phyloP scores from a whole-genome alignment of 345 rosid genomes.

The Eucalyptus globulus region DNA sequence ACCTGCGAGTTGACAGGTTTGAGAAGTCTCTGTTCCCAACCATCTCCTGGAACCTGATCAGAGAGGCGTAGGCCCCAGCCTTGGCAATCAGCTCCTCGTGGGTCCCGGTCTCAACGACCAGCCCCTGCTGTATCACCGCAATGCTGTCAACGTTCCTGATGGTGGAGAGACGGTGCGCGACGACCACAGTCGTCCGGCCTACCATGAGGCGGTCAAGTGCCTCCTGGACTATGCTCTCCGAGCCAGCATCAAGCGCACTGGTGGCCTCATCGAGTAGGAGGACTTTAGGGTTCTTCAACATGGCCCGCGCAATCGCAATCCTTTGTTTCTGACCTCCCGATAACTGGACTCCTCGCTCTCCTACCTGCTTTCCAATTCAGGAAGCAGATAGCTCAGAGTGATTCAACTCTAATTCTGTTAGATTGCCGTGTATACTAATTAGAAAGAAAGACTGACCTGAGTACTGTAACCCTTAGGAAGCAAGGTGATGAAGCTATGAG shows the following conservation, averaged over 20 bases:
- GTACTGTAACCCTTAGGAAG: constrained; percentile 96
- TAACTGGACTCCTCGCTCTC: constrained; percentile 95
- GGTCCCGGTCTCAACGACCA: constrained; percentile 93
- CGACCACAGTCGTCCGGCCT: constrained; percentile 94
- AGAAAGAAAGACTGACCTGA: constrained; percentile 37
- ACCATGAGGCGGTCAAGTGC: constrained; percentile 96
- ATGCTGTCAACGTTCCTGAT: constrained; percentile 88
- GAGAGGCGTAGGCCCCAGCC: constrained; percentile 80
- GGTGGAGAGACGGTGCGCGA: constrained; percentile 97
- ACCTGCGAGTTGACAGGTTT: constrained; percentile 71
- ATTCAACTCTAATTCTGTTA: not conserved
- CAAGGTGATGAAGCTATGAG: constrained; percentile 84
- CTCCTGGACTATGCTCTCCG: constrained; percentile 98
- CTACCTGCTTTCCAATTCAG: constrained; percentile 35
- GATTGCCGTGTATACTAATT: not conserved
- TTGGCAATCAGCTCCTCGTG: constrained; percentile 84
- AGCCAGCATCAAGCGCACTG: constrained; percentile 96
- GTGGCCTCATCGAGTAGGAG: constrained; percentile 98
- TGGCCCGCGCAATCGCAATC: constrained; percentile 97
- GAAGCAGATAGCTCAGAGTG: not conserved
- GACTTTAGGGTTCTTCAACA: constrained; percentile 92
- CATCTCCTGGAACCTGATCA: constrained; percentile 94
- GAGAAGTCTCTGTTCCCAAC: constrained; percentile 80
- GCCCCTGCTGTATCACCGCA: constrained; percentile 96
- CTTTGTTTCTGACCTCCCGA: constrained; percentile 99